Percentiles rank a stretch among this genome's conserved stretches.
phyloP scores from a whole-genome alignment of 306 rosid species.

The Dalbergia cochinchinensis region DNA sequence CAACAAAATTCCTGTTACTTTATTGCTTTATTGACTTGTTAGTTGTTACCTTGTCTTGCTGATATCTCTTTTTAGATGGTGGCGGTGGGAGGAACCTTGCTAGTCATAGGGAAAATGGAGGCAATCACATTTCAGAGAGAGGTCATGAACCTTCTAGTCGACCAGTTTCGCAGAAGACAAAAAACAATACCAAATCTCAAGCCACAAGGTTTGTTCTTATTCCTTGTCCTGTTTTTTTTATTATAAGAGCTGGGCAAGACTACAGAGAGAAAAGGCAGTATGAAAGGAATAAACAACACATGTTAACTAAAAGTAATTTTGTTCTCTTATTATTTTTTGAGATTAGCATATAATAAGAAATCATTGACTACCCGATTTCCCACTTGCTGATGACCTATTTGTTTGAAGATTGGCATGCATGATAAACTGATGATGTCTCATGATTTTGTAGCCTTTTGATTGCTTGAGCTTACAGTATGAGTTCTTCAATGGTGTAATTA shows the following conservation, averaged over 20 bases:
- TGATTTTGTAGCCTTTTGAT: neutral
- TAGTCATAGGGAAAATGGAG: slow-evolving; percentile 70
- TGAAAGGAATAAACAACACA: neutral
- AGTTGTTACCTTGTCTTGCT: slow-evolving; percentile 24
- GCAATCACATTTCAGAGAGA: slow-evolving; percentile 56
- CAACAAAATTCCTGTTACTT: slow-evolving; percentile 9
- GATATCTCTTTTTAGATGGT: slow-evolving; percentile 60
- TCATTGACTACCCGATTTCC: neutral
- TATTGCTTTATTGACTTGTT: neutral
- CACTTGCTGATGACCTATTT: neutral
- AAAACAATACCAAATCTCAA: slow-evolving; percentile 50
- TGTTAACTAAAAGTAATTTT: slow-evolving; percentile 13
- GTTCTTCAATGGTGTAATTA: no score
- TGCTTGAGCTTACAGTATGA: no score
- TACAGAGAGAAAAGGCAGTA: no score
- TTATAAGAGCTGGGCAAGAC: neutral
- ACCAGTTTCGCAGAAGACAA: slow-evolving; percentile 39
- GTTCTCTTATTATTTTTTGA: neutral
- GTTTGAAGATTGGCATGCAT: slow-evolving; percentile 21
- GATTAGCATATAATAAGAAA: neutral
- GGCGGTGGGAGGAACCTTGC: slow-evolving; percentile 60
- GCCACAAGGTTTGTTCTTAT: slow-evolving; percentile 55
- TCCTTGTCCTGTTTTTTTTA: slow-evolving; percentile 14
- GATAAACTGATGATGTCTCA: slow-evolving; percentile 26
- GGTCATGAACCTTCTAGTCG: neutral